A percentile compares a stretch with the other conserved stretches of the same genome.
Conservation (phyloP, 2,329 filamentous ascomycete species). For the Neospermospora avenae region DNA sequence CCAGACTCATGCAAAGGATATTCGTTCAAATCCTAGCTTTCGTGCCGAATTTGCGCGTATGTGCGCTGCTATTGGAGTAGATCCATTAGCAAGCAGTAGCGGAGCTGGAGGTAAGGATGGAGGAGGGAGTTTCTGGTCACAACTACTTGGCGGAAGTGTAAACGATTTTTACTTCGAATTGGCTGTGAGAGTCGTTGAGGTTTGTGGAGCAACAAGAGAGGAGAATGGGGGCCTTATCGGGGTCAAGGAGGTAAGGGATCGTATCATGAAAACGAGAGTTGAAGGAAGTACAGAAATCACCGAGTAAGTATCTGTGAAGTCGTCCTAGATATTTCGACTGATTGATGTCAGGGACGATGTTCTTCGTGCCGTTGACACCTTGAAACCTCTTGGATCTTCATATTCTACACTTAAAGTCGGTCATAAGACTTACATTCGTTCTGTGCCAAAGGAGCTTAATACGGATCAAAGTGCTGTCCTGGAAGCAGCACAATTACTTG, state of each 20-base stretch:
- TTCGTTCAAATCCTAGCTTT: conserved; percentile 91
- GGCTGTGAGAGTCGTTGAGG: conserved; percentile 90
- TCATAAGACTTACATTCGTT: conserved; percentile 81
- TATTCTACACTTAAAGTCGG: conserved; percentile 85
- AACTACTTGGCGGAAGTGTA: conserved; percentile 84
- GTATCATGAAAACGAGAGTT: conserved; percentile 68
- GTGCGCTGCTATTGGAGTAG: conserved; percentile 95
- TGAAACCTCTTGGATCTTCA: conserved; percentile 82
- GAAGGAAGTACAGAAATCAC: conserved; percentile 75
- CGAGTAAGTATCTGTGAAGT: conserved; percentile 52
- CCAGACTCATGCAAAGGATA: conserved; percentile 90
- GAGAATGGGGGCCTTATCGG: conserved; percentile 94
- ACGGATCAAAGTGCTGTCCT: conserved; percentile 90
- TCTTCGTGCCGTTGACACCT: conserved; percentile 79
- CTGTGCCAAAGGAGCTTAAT: conserved; percentile 91
- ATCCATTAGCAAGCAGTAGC: conserved; percentile 76
- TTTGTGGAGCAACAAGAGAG: conserved; percentile 78
- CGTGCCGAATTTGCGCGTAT: conserved; percentile 97
- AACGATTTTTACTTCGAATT: conserved; percentile 99
- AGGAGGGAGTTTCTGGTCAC: conserved; percentile 78
- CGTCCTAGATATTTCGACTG: conserved; percentile 12
- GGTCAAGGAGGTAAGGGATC: conserved; percentile 73
- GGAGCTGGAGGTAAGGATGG: conserved; percentile 46
- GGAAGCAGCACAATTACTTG: conserved; percentile 84
- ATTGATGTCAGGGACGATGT: conserved; percentile 70